Evolutionary conservation across 2,329 filamentous ascomycete species (phyloP), one percentile per base, ranked within the genome.

Genomic region (Ascochyta fabae): DNA sequence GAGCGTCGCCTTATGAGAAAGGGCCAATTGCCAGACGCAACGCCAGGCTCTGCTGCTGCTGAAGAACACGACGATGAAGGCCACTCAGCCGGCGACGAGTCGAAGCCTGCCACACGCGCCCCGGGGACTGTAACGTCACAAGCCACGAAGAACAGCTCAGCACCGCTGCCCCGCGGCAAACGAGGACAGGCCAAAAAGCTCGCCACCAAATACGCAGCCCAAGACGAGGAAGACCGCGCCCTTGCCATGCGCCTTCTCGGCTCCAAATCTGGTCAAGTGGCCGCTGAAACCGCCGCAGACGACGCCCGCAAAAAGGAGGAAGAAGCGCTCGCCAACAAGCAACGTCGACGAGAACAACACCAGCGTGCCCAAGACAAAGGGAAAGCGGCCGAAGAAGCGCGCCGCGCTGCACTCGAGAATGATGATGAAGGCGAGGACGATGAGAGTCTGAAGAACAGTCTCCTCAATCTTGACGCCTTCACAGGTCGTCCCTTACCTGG

Each of bases 211-310:
- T 99, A 99, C 78, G 94, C 90, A 41, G 81, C 96, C 66, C 95
- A 98, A 80, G 94, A 98, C 66, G 92, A 96, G 51, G 94, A 96
- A 75, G 95, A 99, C 69, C 91, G 92, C 12, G 85, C 84, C 6
- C 84, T 93, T 0, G 92, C 92, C 29, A 89, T 97, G 76, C 84
- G 87, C 23, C 83, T 98, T n/a, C 86, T 96, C n/a, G 95, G 95
- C 35, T 88, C 91, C 2, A 80, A 83, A 56, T 88, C 88, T 1
- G 84, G 85, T 34, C 83, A 90, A 65, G 87, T 87, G 59, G 86
- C 84, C 13, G 88, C 87, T 2, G 89, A 91, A 41, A 78, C 77
- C 5, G 71, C 71, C 65, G 84, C 85, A 0, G 81, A 83, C 56
- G 86, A 86, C 34, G 90, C 90, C 72, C 86, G 83, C 0, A 80